phyloP scores from a whole-genome alignment of 2,329 filamentous ascomycete genomes.

The Cryphonectria naterciae region DNA sequence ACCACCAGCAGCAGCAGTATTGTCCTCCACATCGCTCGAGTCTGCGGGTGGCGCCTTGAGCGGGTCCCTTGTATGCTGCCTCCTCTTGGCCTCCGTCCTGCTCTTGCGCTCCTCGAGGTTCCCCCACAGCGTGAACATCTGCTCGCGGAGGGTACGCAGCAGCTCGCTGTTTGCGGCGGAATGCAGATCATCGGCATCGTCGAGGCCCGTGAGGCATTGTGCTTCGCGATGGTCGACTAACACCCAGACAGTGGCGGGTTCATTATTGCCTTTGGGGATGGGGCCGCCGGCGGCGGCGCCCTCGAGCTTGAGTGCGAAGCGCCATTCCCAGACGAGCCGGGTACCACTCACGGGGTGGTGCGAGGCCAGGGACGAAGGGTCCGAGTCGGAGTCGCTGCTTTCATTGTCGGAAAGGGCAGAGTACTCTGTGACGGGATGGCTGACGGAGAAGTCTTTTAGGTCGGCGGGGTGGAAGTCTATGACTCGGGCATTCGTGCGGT shows the following conservation, averaged over 20 bases:
- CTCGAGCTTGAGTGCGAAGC: slow-evolving; percentile 78
- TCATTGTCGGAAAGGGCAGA: slow-evolving; percentile 54
- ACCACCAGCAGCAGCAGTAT: slow-evolving; percentile 21
- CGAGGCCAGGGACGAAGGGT: slow-evolving; percentile 31
- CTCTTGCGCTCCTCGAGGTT: slow-evolving; percentile 75
- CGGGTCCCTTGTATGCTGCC: slow-evolving; percentile 5
- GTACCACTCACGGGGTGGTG: slow-evolving; percentile 32
- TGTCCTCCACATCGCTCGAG: slow-evolving; percentile 44
- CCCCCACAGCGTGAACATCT: slow-evolving; percentile 82
- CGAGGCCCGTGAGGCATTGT: slow-evolving; percentile 52
- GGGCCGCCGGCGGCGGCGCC: slow-evolving; percentile 52
- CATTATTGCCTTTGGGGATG: slow-evolving; percentile 33
- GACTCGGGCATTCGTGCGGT: slow-evolving; percentile 72
- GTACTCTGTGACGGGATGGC: slow-evolving; percentile 50
- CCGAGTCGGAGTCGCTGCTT: slow-evolving; percentile 38
- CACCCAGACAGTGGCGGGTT: slow-evolving; percentile 62
- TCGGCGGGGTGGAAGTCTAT: slow-evolving; percentile 76
- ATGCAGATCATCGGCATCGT: slow-evolving; percentile 62
- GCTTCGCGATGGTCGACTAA: slow-evolving; percentile 64
- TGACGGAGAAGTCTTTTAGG: slow-evolving; percentile 71
- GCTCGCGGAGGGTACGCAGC: slow-evolving; percentile 65
- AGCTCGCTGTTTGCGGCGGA: slow-evolving; percentile 43
- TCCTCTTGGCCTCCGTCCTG: slow-evolving; percentile 36
- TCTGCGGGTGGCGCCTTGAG: slow-evolving; percentile 41
- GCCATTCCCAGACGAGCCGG: slow-evolving; percentile 73